phyloP scores from a whole-genome alignment of 495 filamentous ascomycete species.

The Talaromyces stipitatus region DNA sequence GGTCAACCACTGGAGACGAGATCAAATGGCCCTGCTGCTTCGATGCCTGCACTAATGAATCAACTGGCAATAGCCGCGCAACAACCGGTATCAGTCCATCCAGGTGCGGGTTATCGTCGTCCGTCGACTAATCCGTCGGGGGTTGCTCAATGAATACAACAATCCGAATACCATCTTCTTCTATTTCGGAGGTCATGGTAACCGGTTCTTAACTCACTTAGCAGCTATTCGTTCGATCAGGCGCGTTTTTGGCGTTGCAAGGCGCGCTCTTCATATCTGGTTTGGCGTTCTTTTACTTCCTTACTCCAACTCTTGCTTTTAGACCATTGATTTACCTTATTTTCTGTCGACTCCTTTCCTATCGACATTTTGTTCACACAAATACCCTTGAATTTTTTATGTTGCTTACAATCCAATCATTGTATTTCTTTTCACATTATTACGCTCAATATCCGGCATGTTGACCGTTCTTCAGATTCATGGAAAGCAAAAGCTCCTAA shows the following conservation, averaged over 20 bases:
- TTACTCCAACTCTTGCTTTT: background rate
- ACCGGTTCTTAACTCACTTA: no score
- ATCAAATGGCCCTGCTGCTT: slow-evolving; percentile 17
- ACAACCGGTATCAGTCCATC: background rate
- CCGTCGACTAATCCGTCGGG: slow-evolving; percentile 16
- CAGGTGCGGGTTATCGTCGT: slow-evolving; percentile 14
- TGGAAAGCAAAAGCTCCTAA: background rate
- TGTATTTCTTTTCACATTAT: background rate
- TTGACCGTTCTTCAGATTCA: background rate
- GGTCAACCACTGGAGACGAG: slow-evolving; percentile 28
- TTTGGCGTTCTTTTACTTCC: background rate
- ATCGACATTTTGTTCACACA: background rate
- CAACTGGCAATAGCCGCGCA: slow-evolving; percentile 5
- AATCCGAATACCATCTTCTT: background rate
- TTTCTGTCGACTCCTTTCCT: background rate
- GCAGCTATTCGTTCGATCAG: background rate
- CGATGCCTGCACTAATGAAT: slow-evolving; percentile 8
- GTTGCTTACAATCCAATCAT: background rate
- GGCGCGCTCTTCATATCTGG: background rate
- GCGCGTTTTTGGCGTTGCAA: background rate
- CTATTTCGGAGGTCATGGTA: no score
- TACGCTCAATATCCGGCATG: slow-evolving; percentile 4
- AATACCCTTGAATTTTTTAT: slow-evolving; percentile 4
- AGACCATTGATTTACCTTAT: slow-evolving; percentile 1
- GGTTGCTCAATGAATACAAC: slow-evolving; percentile 13